Evolutionary conservation across 2,329 filamentous ascomycete species (phyloP).

Genomic region (Aschersonia sp.): DNA sequence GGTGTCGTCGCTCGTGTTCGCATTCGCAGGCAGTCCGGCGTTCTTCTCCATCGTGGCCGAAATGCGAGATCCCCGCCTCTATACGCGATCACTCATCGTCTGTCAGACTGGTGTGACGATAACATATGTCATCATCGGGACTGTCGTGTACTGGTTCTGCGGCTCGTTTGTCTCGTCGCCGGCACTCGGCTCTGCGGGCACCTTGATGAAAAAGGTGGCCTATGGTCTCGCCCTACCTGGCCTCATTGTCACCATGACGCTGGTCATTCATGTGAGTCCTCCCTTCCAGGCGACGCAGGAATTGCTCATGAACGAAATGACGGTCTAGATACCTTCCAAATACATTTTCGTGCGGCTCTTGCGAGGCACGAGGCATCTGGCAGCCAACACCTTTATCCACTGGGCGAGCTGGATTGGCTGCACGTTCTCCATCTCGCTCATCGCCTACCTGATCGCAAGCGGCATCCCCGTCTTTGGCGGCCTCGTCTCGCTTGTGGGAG

Average conservation of each 20-base stretch:
- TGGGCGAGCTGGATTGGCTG: constrained; percentile 16
- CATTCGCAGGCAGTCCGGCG: constrained; percentile 20
- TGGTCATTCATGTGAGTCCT: constrained; percentile 14
- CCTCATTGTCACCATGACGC: constrained; percentile 12
- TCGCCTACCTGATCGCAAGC: constrained; percentile 10
- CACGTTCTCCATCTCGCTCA: constrained; percentile 6
- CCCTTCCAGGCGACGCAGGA: not conserved
- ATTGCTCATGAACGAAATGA: not conserved
- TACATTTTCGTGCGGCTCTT: constrained; percentile 16
- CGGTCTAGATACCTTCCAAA: constrained; percentile 7
- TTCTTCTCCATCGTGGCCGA: constrained; percentile 19
- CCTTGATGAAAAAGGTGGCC: constrained; percentile 24
- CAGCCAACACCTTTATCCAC: constrained; percentile 11
- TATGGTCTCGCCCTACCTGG: constrained; percentile 24
- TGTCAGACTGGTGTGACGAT: constrained; percentile 13
- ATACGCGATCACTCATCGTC: constrained; percentile 12
- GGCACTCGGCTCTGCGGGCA: constrained; percentile 29
- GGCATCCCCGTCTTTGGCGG: constrained; percentile 14
- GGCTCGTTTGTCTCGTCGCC: constrained; percentile 30
- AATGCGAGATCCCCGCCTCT: constrained; percentile 16
- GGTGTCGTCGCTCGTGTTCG: constrained; percentile 18
- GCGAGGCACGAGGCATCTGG: constrained; percentile 14
- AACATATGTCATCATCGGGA: constrained; percentile 17
- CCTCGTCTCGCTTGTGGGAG: constrained; percentile 16
- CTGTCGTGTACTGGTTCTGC: constrained; percentile 30